A percentile compares a stretch with the other conserved stretches of the same genome.
Evolutionary conservation across 192 early-diverging fungal species (phyloP).

Genomic region (Spizellomyces punctatus): DNA sequence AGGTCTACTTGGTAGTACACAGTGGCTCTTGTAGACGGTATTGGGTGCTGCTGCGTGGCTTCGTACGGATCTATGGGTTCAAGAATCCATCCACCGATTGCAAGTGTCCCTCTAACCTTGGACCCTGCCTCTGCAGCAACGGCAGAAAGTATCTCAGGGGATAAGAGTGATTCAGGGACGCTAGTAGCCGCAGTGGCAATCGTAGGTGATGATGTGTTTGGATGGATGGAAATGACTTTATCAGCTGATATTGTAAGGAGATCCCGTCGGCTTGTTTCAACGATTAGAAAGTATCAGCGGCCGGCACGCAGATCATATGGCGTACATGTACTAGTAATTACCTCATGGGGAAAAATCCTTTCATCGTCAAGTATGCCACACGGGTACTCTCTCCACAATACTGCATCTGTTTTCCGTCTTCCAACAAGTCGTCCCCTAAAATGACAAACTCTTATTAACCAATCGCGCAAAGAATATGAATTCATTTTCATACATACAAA

Average conservation of each 20-base stretch:
- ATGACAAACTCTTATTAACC: no score
- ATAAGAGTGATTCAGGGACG: constrained; percentile 15
- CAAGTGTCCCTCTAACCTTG: constrained; percentile 18
- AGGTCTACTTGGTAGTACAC: constrained; percentile 29
- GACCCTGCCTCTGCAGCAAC: neutral
- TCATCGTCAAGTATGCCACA: constrained; percentile 21
- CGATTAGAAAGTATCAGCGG: no score
- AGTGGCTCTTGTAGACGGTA: constrained; percentile 30
- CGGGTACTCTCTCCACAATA: constrained; percentile 23
- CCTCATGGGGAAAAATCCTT: constrained; percentile 26
- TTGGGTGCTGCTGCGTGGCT: constrained; percentile 24
- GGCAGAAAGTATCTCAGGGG: neutral
- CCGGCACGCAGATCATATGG: no score
- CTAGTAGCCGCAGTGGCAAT: constrained; percentile 14
- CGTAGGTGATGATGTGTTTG: constrained; percentile 3
- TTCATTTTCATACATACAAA: neutral
- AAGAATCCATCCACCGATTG: constrained; percentile 24
- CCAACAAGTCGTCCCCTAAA: constrained; percentile 27
- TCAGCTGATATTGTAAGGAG: constrained; percentile 6
- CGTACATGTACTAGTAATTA: no score
- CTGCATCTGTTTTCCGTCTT: constrained; percentile 15
- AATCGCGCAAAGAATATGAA: no score
- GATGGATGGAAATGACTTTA: neutral
- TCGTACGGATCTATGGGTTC: constrained; percentile 38
- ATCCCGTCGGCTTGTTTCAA: constrained; percentile 18